Base-by-base conservation (phyloP, 2,329 filamentous ascomycete species). In the Aspergillus niger region DNA sequence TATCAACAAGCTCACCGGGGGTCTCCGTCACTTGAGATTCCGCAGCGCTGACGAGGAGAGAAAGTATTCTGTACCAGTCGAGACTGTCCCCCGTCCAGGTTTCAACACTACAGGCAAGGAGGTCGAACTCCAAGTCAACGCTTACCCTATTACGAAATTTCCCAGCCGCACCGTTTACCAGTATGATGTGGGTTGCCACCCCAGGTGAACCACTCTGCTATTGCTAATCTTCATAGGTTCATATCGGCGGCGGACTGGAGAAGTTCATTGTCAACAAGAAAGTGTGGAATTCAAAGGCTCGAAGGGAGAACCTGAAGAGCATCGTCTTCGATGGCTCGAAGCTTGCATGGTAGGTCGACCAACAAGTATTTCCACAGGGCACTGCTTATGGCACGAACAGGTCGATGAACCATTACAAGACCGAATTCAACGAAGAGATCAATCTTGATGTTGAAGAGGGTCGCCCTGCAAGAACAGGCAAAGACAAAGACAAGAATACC, bases 291-390 rank as follows among this genome's bases (percentile, higher is more conserved):
- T 89, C 88, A 0, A 79, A 83, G 1, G 75, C 78, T 0, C 82
- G 92, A 6, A 84, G 90, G 72, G 76, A 77, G 2, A 77, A 93
- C 1, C 78, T 80, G 2, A 75, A 79, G 2, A 80, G 80, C 44
- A 92, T 89, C 85, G 85, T 97, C 58, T 92, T 87, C 68, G 92
- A 98, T 77, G 91, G 91, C 28, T 88, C 89, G 70, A 91, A 89
- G 74, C 83, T 99, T 50, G 93, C 92, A 15, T 99, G 95, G 94
- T 90, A 80, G 69, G 80, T 60, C 63, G 71, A 52, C 7, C 3
- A 44, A 1, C 8, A 11, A 72, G 43, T 49, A 15, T 47, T 77
- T 72, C 74, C 80, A 78, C 10, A 76, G 26, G 30, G 24, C 15
- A 15, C 26, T 47, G 61, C 62, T 72, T 58, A 72, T 22, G 11